Conservation (phyloP, 2,329 filamentous ascomycete genomes). For the Trichoderma sp. region DNA sequence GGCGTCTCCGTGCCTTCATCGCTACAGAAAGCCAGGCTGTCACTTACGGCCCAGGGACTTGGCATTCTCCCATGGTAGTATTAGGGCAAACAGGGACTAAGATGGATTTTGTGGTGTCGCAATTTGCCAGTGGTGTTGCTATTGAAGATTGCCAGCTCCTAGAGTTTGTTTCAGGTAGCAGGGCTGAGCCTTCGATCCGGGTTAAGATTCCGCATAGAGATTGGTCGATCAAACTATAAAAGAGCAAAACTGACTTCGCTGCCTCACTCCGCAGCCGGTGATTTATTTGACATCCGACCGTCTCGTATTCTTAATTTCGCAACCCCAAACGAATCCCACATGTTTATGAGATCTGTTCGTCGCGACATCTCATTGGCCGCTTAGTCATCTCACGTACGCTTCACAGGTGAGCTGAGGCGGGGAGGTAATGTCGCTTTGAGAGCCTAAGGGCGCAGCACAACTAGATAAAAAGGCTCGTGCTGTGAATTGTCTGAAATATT, state of each 20-base stretch:
- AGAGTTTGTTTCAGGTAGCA: conserved; percentile 33
- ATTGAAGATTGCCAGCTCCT: conserved; percentile 89
- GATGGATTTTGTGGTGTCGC: conserved; percentile 84
- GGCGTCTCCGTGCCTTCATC: conserved; percentile 70
- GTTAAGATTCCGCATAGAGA: conserved; percentile 31
- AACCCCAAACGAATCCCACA: not conserved
- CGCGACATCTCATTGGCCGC: conserved; percentile 5
- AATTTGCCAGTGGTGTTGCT: conserved; percentile 79
- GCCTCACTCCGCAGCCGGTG: not conserved
- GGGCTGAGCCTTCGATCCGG: conserved; percentile 41
- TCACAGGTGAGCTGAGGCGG: not conserved
- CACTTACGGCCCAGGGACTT: conserved; percentile 87
- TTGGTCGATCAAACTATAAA: conserved; percentile 13
- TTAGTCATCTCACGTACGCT: conserved; percentile 7
- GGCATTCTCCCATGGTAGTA: conserved; percentile 95
- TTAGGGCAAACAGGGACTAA: conserved; percentile 57
- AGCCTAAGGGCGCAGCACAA: not conserved
- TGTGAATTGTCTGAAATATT: not conserved
- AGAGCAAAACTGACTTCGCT: not conserved
- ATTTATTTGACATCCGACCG: not conserved
- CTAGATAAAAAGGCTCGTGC: not conserved
- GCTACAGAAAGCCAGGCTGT: conserved; percentile 77
- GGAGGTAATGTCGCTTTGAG: not conserved
- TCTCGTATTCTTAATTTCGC: conserved; percentile 3
- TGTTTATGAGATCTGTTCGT: not conserved